Conservation (phyloP, 208 protist species). For the Crithidia acanthocephali region DNA sequence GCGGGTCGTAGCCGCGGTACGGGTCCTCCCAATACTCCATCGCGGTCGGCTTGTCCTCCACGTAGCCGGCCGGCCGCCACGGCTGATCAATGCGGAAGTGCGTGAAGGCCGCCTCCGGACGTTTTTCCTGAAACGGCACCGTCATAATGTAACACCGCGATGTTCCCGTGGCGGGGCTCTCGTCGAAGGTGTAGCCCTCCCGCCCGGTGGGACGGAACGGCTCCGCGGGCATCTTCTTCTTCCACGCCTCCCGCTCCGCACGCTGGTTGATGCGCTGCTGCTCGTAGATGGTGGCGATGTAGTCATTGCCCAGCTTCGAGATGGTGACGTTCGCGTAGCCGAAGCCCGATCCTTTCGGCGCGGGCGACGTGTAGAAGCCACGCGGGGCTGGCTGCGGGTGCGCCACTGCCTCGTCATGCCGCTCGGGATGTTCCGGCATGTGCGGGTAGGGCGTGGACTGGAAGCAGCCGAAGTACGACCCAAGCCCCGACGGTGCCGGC, state of each 20-base stretch:
- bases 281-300: constrained; percentile 89
- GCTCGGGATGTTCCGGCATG: constrained; percentile 57
- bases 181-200: constrained; percentile 87
- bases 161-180: constrained; percentile 61
- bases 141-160: constrained; percentile 89
- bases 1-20: constrained; percentile 82
- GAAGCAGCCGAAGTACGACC: constrained; percentile 88
- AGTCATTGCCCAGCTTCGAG: constrained; percentile 64
- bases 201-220: constrained; percentile 70
- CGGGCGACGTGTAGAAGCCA: constrained; percentile 82
- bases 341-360: constrained; percentile 72
- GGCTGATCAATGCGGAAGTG: constrained; percentile 69
- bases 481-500: constrained; percentile 60
- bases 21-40: constrained; percentile 92
- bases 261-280: constrained; percentile 63
- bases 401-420: constrained; percentile 37
- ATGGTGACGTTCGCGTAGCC: constrained; percentile 62
- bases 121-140: constrained; percentile 67
- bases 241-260: constrained; percentile 55
- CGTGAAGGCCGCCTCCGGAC: constrained; percentile 31
- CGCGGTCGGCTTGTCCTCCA: constrained; percentile 66
- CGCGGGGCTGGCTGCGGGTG: constrained; percentile 47
- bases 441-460: constrained; percentile 57
- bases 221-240: constrained; percentile 67
- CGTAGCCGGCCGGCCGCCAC: constrained; percentile 79